Conservation (phyloP, 805 yeast species). For the Zygotorulaspora sp. region DNA sequence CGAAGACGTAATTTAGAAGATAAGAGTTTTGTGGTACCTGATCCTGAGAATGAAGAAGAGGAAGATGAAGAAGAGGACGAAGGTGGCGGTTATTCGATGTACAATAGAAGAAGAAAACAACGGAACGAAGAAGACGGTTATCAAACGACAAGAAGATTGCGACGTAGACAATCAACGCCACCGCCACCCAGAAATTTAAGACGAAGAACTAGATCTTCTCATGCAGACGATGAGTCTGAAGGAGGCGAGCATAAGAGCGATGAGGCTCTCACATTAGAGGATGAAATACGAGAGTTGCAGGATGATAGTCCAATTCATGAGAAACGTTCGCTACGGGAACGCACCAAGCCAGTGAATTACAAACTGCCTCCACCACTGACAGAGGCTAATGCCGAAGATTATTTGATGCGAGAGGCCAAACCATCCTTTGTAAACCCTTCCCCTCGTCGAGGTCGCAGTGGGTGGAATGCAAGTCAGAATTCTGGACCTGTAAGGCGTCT, state of each 20-base stretch:
- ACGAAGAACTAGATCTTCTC: conserved; percentile 23
- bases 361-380: conserved; percentile 76
- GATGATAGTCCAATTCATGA: conserved; percentile 55
- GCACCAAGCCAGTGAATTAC: conserved; percentile 74
- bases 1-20: conserved; percentile 23
- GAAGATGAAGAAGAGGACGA: conserved; percentile 31
- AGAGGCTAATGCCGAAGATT: conserved; percentile 36
- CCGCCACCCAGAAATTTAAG: conserved; percentile 21
- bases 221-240: conserved; percentile 30
- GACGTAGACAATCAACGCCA: conserved; percentile 6
- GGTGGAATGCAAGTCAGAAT: conserved; percentile 38
- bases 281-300: conserved; percentile 62
- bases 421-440: conserved; percentile 21
- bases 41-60: conserved; percentile 32
- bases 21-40: conserved; percentile 29
- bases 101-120: conserved; percentile 10
- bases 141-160: conserved; percentile 14
- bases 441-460: conserved; percentile 37
- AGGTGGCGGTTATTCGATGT: conserved; percentile 10
- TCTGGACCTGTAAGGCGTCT: conserved; percentile 58
- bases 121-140: conserved; percentile 17
- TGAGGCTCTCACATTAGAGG: conserved; percentile 42
- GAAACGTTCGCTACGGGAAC: conserved; percentile 52
- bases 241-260: conserved; percentile 24
- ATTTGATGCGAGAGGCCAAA: conserved; percentile 22